Percentiles rank a stretch among this genome's conserved stretches.
phyloP scores from a whole-genome alignment of 2,329 filamentous ascomycete genomes.

The Aspergillus arachidicola region DNA sequence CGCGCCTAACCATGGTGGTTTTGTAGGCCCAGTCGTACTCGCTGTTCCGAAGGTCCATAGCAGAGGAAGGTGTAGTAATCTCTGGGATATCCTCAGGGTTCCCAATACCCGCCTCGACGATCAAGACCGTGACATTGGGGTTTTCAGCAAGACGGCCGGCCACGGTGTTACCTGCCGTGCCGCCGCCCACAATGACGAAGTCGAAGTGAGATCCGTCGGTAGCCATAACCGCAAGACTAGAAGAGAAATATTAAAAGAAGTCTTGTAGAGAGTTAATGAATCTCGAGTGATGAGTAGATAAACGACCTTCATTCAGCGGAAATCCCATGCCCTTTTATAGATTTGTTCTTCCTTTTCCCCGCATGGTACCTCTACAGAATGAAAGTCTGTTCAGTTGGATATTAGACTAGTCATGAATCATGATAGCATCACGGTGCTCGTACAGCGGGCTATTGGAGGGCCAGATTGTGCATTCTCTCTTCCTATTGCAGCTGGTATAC shows the following conservation, averaged over 20 bases:
- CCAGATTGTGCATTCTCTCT: too few relatives aligned
- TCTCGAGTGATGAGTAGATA: neutral
- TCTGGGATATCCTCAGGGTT: constrained; percentile 54
- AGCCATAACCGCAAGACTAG: neutral
- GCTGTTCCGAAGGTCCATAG: constrained; percentile 59
- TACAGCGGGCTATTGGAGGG: neutral
- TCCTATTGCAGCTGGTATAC: too few relatives aligned
- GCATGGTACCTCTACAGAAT: neutral
- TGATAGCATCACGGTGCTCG: neutral
- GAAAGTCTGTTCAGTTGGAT: neutral
- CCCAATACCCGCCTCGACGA: constrained; percentile 40
- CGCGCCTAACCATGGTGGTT: constrained; percentile 59
- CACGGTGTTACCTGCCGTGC: constrained; percentile 45
- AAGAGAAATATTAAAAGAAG: neutral
- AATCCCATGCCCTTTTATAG: neutral
- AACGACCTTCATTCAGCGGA: neutral
- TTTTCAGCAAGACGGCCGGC: constrained; percentile 58
- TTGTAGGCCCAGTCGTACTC: constrained; percentile 65
- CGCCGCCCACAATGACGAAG: constrained; percentile 37
- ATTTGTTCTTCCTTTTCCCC: neutral
- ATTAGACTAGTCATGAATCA: neutral
- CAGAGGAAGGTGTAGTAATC: constrained; percentile 60
- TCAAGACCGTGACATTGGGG: constrained; percentile 43
- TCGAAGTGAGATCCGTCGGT: constrained; percentile 19
- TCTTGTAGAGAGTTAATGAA: neutral